These are phyloP conservation scores for Drechmeria coniospora DNA, from an alignment of 2,329 filamentous ascomycete species.

Conservation along the genomic window DNA sequence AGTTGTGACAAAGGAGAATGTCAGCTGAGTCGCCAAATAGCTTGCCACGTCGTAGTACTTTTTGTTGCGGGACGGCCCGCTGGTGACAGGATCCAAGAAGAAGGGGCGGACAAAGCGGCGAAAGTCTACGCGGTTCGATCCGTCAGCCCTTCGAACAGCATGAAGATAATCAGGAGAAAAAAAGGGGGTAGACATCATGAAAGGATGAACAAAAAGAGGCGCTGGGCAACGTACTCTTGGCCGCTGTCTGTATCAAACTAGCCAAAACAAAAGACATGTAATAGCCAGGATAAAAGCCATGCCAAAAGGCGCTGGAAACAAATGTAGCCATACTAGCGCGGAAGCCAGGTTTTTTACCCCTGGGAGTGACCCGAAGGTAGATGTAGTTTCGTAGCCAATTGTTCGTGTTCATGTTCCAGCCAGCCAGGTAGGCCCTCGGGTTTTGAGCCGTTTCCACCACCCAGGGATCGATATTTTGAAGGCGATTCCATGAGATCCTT, in stretches of 20 bases:
- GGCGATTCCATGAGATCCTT: conserved; percentile 71
- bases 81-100: conserved; percentile 69
- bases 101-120: conserved; percentile 83
- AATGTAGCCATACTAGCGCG: conserved; percentile 89
- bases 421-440: conserved; percentile 75
- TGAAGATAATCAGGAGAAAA: too few species aligned
- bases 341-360: conserved; percentile 93
- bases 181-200: too few species aligned
- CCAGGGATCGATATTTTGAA: conserved; percentile 79
- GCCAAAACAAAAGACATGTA: conserved; percentile 83
- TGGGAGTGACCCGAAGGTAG: conserved; percentile 86
- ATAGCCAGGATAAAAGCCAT: conserved; percentile 95
- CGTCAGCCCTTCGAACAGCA: too few species aligned
- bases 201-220: background rate
- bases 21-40: conserved; percentile 62
- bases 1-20: conserved; percentile 66
- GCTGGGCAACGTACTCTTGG: conserved; percentile 60
- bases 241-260: conserved; percentile 79
- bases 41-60: conserved; percentile 73
- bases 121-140: too few species aligned
- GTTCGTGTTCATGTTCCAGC: conserved; percentile 99
- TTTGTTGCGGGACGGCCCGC: conserved; percentile 54
- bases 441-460: conserved; percentile 85
- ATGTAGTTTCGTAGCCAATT: conserved; percentile 93
- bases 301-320: conserved; percentile 88